A percentile compares a stretch with the other conserved stretches of the same genome.
phyloP scores from a whole-genome alignment of 2,329 filamentous ascomycete genomes.

The Xylaria sp. region DNA sequence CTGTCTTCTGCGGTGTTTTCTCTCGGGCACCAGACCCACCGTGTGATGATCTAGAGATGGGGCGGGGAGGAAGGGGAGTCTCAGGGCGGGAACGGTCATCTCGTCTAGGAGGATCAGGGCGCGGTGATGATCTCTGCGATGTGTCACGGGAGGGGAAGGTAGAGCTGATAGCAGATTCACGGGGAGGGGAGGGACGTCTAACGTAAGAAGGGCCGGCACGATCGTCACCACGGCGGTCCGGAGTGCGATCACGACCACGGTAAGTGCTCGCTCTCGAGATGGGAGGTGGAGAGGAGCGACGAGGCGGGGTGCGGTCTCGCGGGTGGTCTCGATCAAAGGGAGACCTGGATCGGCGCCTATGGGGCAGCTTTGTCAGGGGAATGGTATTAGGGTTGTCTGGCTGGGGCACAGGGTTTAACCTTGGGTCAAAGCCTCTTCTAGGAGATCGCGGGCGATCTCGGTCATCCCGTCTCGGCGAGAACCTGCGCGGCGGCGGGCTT shows the following conservation, averaged over 20 bases:
- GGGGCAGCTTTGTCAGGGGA: slow-evolving; percentile 45
- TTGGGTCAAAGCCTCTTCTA: slow-evolving; percentile 54
- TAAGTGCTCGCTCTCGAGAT: slow-evolving; percentile 58
- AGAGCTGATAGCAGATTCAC: slow-evolving; percentile 63
- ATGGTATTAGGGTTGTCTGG: slow-evolving; percentile 44
- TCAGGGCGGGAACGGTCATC: slow-evolving; percentile 61
- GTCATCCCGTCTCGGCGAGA: slow-evolving; percentile 53
- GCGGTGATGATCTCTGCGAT: slow-evolving; percentile 66
- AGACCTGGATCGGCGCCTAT: slow-evolving; percentile 66
- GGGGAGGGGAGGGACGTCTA: slow-evolving; percentile 60
- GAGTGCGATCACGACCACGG: slow-evolving; percentile 64
- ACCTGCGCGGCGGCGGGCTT: slow-evolving; percentile 52
- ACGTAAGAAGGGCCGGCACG: slow-evolving; percentile 52
- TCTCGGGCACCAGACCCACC: slow-evolving; percentile 42
- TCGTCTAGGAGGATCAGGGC: slow-evolving; percentile 58
- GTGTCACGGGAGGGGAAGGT: slow-evolving; percentile 62
- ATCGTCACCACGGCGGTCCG: slow-evolving; percentile 61
- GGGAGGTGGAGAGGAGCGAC: slow-evolving; percentile 54
- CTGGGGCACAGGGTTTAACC: slow-evolving; percentile 50
- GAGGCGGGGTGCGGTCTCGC: slow-evolving; percentile 49
- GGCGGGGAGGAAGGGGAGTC: slow-evolving; percentile 52
- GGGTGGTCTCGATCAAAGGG: slow-evolving; percentile 61
- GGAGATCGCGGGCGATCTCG: slow-evolving; percentile 56
- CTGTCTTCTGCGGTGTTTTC: slow-evolving; percentile 44
- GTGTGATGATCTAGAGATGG: slow-evolving; percentile 48